Conservation (phyloP, 139 green algal genomes). For the Closterium sp. region DNA sequence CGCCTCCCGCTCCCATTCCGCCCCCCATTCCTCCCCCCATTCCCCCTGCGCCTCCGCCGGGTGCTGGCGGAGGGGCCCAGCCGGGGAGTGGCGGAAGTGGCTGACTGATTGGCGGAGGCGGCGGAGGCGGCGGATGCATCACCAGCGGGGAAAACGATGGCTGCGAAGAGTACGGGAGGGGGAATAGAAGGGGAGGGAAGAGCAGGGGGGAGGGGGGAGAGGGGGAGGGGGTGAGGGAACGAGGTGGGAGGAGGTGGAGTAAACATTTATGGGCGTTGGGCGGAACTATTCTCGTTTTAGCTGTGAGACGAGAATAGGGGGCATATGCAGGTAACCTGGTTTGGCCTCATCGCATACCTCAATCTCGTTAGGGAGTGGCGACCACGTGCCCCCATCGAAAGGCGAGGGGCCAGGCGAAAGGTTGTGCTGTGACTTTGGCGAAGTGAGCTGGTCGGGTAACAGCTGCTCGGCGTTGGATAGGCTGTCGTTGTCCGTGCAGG, state of each 20-base stretch:
- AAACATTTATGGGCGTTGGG: no score
- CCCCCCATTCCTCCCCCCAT: slow-evolving; percentile 5
- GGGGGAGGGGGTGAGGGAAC: neutral
- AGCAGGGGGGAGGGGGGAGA: neutral
- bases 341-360: neutral
- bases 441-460: neutral
- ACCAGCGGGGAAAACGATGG: neutral
- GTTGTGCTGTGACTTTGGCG: neutral
- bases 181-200: neutral
- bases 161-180: neutral
- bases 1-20: neutral
- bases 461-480: neutral
- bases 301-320: no score
- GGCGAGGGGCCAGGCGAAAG: neutral
- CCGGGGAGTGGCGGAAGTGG: neutral
- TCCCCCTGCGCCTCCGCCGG: neutral
- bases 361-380: neutral
- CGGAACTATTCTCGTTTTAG: no score
- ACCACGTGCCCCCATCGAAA: neutral
- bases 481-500: slow-evolving; percentile 4
- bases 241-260: no score
- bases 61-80: neutral
- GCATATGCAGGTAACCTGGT: no score
- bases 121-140: neutral
- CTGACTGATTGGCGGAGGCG: neutral